These are phyloP conservation scores for Codiaeum variegatum DNA, from an alignment of 441 rosid genomes.

Conservation along the genomic window DNA sequence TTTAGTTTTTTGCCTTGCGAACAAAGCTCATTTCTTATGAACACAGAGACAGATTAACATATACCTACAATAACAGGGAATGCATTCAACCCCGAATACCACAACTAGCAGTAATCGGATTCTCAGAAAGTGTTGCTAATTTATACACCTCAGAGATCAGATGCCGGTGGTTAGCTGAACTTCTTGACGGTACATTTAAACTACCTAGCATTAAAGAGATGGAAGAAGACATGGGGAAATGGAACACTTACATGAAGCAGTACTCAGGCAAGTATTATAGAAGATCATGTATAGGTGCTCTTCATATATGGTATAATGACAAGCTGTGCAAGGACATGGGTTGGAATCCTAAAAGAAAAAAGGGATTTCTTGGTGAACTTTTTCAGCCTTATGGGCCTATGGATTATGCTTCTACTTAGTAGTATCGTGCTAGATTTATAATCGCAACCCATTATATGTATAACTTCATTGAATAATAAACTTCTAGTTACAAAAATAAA, in stretches of 20 bases:
- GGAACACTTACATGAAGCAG: conserved; percentile 18
- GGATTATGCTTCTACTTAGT: neutral
- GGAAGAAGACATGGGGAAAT: conserved; percentile 11
- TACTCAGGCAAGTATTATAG: conserved; percentile 22
- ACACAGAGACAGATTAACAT: neutral
- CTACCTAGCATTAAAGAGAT: conserved; percentile 10
- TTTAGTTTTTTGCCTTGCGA: too few species aligned
- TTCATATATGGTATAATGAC: conserved; percentile 44
- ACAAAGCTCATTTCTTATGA: neutral
- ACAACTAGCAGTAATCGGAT: conserved; percentile 39
- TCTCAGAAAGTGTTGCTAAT: conserved; percentile 29
- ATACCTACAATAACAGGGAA: conserved; percentile 23
- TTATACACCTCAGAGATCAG: conserved; percentile 34
- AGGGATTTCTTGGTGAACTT: conserved; percentile 42
- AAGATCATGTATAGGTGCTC: conserved; percentile 29
- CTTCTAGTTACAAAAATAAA: neutral
- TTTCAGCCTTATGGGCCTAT: conserved; percentile 37
- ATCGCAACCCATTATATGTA: neutral
- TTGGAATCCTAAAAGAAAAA: conserved; percentile 47
- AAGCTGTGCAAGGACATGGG: conserved; percentile 56
- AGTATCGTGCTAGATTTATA: neutral
- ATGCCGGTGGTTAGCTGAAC: conserved; percentile 35
- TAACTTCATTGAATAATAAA: too few species aligned
- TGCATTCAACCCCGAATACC: conserved; percentile 37
- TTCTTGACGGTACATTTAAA: conserved; percentile 24